A percentile compares a stretch with the other conserved stretches of the same genome.
Evolutionary conservation across 192 early-diverging fungal species (phyloP).

Genomic region (Entophlyctis luteolus): DNA sequence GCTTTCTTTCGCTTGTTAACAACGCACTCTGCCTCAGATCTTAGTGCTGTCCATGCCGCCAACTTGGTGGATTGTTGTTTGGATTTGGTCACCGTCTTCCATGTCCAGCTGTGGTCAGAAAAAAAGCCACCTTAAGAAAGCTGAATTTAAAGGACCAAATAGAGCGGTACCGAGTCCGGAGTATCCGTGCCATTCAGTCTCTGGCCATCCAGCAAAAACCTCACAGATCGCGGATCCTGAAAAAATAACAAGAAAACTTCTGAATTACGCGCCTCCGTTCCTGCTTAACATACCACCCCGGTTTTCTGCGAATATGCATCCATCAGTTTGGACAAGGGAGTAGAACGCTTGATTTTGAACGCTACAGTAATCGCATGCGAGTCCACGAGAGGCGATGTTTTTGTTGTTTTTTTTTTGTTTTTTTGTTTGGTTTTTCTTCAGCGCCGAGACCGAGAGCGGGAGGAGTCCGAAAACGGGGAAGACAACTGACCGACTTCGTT

Average conservation of each 20-base stretch:
- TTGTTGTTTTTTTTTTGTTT: no score
- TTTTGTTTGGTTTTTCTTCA: background rate
- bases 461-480: no score
- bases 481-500: conserved; percentile 64
- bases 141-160: background rate
- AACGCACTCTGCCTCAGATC: no score
- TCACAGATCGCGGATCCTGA: conserved; percentile 67
- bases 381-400: no score
- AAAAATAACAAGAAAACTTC: background rate
- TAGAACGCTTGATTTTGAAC: conserved; percentile 95
- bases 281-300: conserved; percentile 52
- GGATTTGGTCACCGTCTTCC: conserved; percentile 93
- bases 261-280: background rate
- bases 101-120: conserved; percentile 68
- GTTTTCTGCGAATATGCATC: conserved; percentile 87
- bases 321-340: conserved; percentile 89
- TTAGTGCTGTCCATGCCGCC: no score
- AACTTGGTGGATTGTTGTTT: conserved; percentile 90
- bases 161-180: conserved; percentile 69
- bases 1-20: no score
- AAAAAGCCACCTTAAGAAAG: background rate
- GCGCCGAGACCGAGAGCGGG: background rate
- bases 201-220: conserved; percentile 88
- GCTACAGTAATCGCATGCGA: no score
- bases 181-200: conserved; percentile 76